A percentile compares a stretch with the other conserved stretches of the same genome.
Conservation (phyloP, 257 asterid species). For the Solanum medicagineum region DNA sequence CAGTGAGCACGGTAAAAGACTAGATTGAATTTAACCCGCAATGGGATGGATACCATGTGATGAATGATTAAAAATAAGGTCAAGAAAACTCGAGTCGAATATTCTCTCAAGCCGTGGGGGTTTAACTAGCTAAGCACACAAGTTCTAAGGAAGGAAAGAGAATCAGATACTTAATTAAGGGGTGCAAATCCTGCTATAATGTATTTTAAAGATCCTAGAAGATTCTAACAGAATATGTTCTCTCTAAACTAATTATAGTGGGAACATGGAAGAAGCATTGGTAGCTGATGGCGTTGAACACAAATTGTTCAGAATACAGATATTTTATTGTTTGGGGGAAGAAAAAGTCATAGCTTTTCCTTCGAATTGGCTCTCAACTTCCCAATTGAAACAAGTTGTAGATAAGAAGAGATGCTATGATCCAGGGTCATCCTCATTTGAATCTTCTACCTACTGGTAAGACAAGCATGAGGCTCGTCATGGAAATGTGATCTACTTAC, state of each 20-base stretch:
- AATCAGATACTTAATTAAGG: background rate
- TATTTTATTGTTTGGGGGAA: background rate
- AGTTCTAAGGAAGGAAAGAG: background rate
- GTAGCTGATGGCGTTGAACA: background rate
- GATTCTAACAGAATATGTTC: background rate
- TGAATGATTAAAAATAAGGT: background rate
- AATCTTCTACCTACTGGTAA: background rate
- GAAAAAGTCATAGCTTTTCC: background rate
- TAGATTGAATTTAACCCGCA: background rate
- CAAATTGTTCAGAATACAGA: background rate
- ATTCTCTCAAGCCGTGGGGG: background rate
- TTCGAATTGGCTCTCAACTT: background rate
- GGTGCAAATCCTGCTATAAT: background rate
- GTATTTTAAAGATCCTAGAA: background rate
- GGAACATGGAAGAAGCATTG: background rate
- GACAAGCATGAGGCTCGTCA: background rate
- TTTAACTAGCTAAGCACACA: background rate
- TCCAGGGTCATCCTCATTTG: background rate
- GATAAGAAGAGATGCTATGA: background rate
- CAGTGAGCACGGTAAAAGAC: background rate
- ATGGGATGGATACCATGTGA: background rate
- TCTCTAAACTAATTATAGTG: background rate
- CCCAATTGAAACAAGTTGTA: background rate
- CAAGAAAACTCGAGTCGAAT: background rate
- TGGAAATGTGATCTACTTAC: background rate